Evolutionary conservation across 225 moss, liverwort and hornwort species (phyloP), one percentile per base, ranked within the genome.

Genomic region (Marchantia paleacea): DNA sequence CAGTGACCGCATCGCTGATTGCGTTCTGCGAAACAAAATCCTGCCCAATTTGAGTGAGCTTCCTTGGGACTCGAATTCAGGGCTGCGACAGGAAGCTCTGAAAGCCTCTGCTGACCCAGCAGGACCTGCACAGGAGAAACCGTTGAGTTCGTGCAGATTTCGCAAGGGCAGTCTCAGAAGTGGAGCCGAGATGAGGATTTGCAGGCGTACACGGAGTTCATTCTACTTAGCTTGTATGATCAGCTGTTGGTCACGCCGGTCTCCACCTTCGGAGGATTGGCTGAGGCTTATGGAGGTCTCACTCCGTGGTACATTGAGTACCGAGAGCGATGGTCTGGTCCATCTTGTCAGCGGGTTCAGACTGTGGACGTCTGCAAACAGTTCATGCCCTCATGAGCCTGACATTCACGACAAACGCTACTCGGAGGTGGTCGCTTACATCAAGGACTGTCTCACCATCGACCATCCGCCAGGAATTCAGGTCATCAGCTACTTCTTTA

Each of bases 221-320:
- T 92, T 24, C 84, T 88, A 18, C 52, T 92, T 49, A 90, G 90
- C 55, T 70, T 89, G 14, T 86, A 82, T 16, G 92, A 92, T 49
- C 80, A 90, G 57, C 67, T 92, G 39, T 8, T 92, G 3, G 52
- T 89, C 12, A 82, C 90, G 7, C 89, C 89, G 0, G 71, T 90
- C 29, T 92, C 92, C 0, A 92, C 92, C 0, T 92, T 92, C 39
- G 92, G 92, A 10, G 90, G 89, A 1, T 73, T 87, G 14, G 92
- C 90, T 4, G 84, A 88, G 9, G 84, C 78, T 4, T 92, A 95
- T 51, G 95, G 95, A 18, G 81, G 82, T 55, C 63, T 95, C 12
- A 85, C 86, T 22, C 93, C 95, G 0, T 92, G 92, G 90, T 92
- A 92, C 84, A 89, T 92, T 16, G 93, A 95, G 53, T 82, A 81